Percentiles rank a stretch among this genome's conserved stretches.
These are phyloP conservation scores for Erodium texanum DNA, from an alignment of 441 rosid species.

Conservation along the genomic window DNA sequence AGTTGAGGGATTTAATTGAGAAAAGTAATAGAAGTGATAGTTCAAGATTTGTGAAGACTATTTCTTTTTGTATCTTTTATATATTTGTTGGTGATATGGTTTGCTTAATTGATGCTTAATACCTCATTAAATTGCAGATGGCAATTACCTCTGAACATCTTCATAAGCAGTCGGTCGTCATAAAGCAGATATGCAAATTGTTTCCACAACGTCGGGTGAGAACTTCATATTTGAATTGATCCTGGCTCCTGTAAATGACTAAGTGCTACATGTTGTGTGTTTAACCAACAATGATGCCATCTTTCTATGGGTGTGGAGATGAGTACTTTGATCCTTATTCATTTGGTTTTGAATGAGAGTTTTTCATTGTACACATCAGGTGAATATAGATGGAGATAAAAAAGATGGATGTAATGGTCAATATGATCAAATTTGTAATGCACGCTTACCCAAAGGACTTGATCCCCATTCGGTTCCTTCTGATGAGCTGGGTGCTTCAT, in stretches of 20 bases:
- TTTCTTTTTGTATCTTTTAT: not conserved
- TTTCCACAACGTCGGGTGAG: slow-evolving; percentile 78
- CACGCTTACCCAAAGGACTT: slow-evolving; percentile 76
- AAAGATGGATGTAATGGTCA: slow-evolving; percentile 48
- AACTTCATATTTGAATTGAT: slow-evolving; percentile 10
- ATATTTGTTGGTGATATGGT: not conserved
- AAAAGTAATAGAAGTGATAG: not conserved
- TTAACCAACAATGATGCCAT: not conserved
- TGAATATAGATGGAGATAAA: slow-evolving; percentile 45
- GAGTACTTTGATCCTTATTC: not conserved
- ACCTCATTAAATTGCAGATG: slow-evolving; percentile 44
- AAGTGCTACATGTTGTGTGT: not conserved
- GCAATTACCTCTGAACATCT: slow-evolving; percentile 77
- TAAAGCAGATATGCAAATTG: slow-evolving; percentile 84
- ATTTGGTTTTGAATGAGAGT: slow-evolving; percentile 10
- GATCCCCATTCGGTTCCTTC: slow-evolving; percentile 90
- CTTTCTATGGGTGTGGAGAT: not conserved
- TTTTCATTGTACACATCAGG: slow-evolving; percentile 30
- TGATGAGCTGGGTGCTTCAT: slow-evolving; percentile 77
- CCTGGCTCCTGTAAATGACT: slow-evolving; percentile 6
- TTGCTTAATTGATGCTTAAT: slow-evolving; percentile 5
- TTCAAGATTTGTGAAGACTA: not conserved
- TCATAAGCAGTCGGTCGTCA: slow-evolving; percentile 73
- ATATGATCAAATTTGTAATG: slow-evolving; percentile 69
- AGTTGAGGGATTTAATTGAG: not conserved